Evolutionary conservation across 805 yeast species (phyloP).

Genomic region (Metschnikowia dekortorum): DNA sequence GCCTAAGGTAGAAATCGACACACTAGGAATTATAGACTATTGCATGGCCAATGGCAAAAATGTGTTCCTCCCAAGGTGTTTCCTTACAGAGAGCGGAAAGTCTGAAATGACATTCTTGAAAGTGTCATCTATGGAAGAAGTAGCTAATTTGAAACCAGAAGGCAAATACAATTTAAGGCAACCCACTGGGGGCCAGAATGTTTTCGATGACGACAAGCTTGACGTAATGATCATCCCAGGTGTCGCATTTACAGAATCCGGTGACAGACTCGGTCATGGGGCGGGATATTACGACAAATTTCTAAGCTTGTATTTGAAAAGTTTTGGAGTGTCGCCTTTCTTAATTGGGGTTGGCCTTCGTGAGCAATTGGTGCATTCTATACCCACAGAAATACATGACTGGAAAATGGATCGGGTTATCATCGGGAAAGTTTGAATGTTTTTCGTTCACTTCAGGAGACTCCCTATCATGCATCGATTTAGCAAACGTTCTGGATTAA

Average conservation of each 20-base stretch:
- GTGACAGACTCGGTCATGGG: conserved; percentile 81
- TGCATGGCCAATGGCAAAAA: conserved; percentile 48
- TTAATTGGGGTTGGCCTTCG: conserved; percentile 62
- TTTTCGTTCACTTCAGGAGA: conserved; percentile 1
- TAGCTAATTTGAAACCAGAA: conserved; percentile 49
- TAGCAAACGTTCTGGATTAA: conserved; percentile 76
- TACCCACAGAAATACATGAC: conserved; percentile 65
- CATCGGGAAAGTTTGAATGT: conserved; percentile 20
- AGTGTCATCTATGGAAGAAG: conserved; percentile 39
- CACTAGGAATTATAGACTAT: conserved; percentile 47
- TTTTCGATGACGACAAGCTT: conserved; percentile 30
- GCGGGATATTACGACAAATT: conserved; percentile 86
- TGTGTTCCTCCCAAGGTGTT: conserved; percentile 59
- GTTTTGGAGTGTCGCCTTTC: conserved; percentile 29
- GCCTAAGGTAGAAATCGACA: conserved; percentile 67
- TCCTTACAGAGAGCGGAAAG: conserved; percentile 23
- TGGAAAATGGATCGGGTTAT: conserved; percentile 53
- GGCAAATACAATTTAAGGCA: conserved; percentile 69
- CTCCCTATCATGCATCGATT: conserved; percentile 76
- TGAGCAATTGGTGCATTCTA: conserved; percentile 51
- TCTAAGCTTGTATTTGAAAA: conserved; percentile 19
- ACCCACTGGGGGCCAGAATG: conserved; percentile 45
- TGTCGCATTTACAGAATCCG: conserved; percentile 58
- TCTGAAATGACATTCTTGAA: conserved; percentile 54
- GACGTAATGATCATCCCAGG: conserved; percentile 84